Evolutionary conservation across 306 rosid genomes (phyloP), one percentile per base, ranked within the genome.

Genomic region (Canavalia ensiformis): DNA sequence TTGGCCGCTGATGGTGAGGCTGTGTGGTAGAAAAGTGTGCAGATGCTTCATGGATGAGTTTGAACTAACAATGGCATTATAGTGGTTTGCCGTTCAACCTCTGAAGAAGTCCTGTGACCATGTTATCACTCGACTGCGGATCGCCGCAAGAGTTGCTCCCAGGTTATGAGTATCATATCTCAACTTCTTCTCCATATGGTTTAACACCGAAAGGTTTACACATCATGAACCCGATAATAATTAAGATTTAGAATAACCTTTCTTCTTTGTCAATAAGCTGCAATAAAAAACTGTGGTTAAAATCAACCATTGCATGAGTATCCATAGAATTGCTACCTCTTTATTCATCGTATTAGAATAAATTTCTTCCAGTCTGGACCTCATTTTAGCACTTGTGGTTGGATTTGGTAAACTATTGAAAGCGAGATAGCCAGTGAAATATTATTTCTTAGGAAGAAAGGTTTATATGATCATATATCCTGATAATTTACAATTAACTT

Each of bases 1-100:
- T 82, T 93, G 88, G 99, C 97, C 67, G 96, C 90, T 50, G 96
- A 91, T 55, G 99, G 99, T 0, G 97, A 95, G 88, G 90, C 92
- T 64, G 99, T n/a, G n/a, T n/a, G n/a, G n/a, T n/a, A n/a, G n/a
- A n/a, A n/a, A n/a, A n/a, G n/a, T n/a, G n/a, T n/a, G n/a, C n/a
- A n/a, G 83, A 93, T 93, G 89, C 86, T 95, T 5, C 97, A 84
- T 0, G 92, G 92, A 93, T 2, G 99, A 93, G 87, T 92, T 93
- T 70, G 96, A 95, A 82, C 87, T 93, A 70, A 90, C 97, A 0
- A 95, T 95, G 99, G 98, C 99, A 0, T 68, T 95, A 47, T n/a
- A 89, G 90, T 0, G 99, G 99, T 45, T 45, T 93, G 98, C 81
- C 91, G 99, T 74, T 95, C 94, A n/a, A n/a, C n/a, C n/a, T n/a